Evolutionary conservation across 768 basidiomycete species (phyloP), one percentile per base, ranked within the genome.

Genomic region (Suillus discolor): DNA sequence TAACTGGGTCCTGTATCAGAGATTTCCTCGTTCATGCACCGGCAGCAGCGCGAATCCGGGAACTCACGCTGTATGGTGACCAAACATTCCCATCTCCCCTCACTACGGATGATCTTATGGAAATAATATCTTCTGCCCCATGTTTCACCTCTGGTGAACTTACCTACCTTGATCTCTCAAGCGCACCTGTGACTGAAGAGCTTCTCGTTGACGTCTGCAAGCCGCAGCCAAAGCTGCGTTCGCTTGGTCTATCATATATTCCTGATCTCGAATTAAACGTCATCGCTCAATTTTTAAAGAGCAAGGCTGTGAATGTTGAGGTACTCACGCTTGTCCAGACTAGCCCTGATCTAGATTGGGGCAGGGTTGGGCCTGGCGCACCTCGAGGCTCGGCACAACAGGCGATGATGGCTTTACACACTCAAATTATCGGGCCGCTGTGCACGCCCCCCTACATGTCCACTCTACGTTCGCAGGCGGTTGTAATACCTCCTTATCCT

Each of bases 21-120:
- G 76, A 84, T 31, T 90, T 97, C 78, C 81, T 97, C 61, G 75
- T 92, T 51, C 77, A 86, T 34, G 89, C 92, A 2, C 85, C 86
- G 0, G 89, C 87, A 6, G 86, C 90, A 3, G 75, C 76, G 41
- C 80, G 82, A 49, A 79, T 96, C 62, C 82, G 79, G 42, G 93
- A 99, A 73, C 83, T 99, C 39, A 93, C 92, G 65, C 84, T 99
- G 6, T 97, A 93, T 71, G 95, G 94, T 34, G 96, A 97, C 73
- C 84, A 83, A 77, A 94, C 95, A 0, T 95, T 91, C 77, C 81
- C 87, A 0, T 91, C 89, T 20, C 88, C 92, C 3, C 81, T 98
- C 39, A 82, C 85, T 8, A 80, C 79, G 62, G 83, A 85, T 39
- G 89, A 97, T 62, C 81, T 99, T 18, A 68, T 73, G 20, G 82